phyloP scores from a whole-genome alignment of 495 filamentous ascomycete species.

The Annulohypoxylon stygium region DNA sequence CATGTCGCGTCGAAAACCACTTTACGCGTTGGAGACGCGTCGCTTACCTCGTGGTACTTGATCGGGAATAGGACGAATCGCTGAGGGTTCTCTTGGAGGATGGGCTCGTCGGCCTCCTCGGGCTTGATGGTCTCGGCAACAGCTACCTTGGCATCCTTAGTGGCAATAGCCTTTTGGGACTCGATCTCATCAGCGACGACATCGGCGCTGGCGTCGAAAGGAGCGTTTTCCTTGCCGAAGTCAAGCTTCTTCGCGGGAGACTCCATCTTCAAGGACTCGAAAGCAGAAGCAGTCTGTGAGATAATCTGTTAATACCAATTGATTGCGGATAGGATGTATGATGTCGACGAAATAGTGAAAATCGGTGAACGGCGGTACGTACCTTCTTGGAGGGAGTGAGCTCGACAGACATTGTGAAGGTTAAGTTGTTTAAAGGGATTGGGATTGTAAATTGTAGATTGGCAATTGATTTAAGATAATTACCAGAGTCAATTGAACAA shows the following conservation, averaged over 20 bases:
- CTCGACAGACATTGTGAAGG: slow-evolving; percentile 72
- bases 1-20: slow-evolving; percentile 61
- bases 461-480: slow-evolving; percentile 28
- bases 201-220: slow-evolving; percentile 68
- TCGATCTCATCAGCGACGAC: slow-evolving; percentile 68
- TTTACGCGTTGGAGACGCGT: slow-evolving; percentile 56
- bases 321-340: neutral
- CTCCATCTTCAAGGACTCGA: slow-evolving; percentile 93
- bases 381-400: slow-evolving; percentile 92
- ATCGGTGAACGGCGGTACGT: slow-evolving; percentile 44
- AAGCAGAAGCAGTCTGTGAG: slow-evolving; percentile 80
- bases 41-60: slow-evolving; percentile 97
- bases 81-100: slow-evolving; percentile 94
- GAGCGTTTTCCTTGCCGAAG: slow-evolving; percentile 91
- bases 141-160: slow-evolving; percentile 61
- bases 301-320: slow-evolving; percentile 55
- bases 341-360: neutral
- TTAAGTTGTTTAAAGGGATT: slow-evolving; percentile 10
- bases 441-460: slow-evolving; percentile 29
- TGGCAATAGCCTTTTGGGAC: slow-evolving; percentile 62
- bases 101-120: slow-evolving; percentile 84
- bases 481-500: slow-evolving; percentile 29
- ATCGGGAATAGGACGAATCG: slow-evolving; percentile 99
- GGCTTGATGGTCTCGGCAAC: slow-evolving; percentile 74
- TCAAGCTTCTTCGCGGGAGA: slow-evolving; percentile 91